A percentile compares a stretch with the other conserved stretches of the same genome.
These are phyloP conservation scores for Pestalotiopsis sp. DNA, from an alignment of 2,329 filamentous ascomycete genomes.

Conservation along the genomic window DNA sequence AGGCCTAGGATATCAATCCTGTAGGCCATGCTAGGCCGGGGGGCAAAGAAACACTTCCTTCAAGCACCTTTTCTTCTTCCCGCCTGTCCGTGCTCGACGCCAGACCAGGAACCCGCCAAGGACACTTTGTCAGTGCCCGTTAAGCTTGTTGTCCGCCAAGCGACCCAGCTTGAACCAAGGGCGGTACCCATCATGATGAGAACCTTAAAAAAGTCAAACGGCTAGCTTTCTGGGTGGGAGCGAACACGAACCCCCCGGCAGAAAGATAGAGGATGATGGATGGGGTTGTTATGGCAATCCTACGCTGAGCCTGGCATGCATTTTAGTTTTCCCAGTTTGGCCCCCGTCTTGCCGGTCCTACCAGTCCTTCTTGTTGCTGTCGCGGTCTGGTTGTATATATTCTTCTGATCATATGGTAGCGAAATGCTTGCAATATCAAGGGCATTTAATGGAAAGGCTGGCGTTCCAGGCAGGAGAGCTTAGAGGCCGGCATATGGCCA, in stretches of 20 bases:
- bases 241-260: neutral
- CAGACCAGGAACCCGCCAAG: neutral
- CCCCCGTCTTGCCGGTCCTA: neutral
- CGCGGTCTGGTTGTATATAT: neutral
- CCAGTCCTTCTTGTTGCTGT: neutral
- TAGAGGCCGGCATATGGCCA: conserved; percentile 3
- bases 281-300: neutral
- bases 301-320: neutral
- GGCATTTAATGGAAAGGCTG: neutral
- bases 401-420: neutral
- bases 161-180: neutral
- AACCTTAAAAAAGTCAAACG: neutral
- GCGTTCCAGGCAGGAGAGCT: neutral
- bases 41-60: neutral
- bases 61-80: neutral
- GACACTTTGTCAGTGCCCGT: neutral
- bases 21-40: neutral
- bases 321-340: conserved; percentile 3
- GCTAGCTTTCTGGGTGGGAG: neutral
- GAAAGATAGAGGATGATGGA: neutral
- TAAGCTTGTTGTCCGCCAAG: neutral
- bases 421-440: neutral
- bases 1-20: neutral
- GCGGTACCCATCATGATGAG: neutral
- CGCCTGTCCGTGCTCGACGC: neutral